Evolutionary conservation across 139 green algal genomes (phyloP).

Genomic region (Dunaliella primolecta): DNA sequence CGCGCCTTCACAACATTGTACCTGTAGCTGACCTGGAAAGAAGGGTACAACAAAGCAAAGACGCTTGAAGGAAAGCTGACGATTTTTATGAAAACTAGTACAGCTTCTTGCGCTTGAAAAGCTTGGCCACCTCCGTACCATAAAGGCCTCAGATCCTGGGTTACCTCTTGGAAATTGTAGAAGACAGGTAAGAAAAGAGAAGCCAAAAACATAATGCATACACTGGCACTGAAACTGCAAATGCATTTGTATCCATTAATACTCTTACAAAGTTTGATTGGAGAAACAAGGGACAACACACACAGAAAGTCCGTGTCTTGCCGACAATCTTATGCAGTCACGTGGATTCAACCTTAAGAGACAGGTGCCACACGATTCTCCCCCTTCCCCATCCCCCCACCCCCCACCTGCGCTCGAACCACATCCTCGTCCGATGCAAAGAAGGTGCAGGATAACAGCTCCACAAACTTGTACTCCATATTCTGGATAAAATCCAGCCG

Average conservation of each 20-base stretch:
- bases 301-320: no score
- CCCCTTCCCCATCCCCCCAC: no score
- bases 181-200: neutral
- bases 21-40: constrained; percentile 52
- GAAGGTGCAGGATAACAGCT: constrained; percentile 64
- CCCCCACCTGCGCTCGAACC: constrained; percentile 42
- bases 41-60: neutral
- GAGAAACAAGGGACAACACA: no score
- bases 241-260: no score
- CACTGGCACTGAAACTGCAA: no score
- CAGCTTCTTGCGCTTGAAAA: neutral
- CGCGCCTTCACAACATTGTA: constrained; percentile 71
- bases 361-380: no score
- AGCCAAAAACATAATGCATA: neutral
- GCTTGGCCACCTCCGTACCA: neutral
- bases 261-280: no score
- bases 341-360: no score
- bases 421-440: constrained; percentile 52
- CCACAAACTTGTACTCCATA: constrained; percentile 85
- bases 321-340: no score
- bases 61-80: neutral
- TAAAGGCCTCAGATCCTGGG: neutral
- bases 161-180: neutral
- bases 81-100: neutral
- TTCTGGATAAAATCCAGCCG: constrained; percentile 72